A percentile compares a stretch with the other conserved stretches of the same genome.
Conservation (phyloP, 345 rosid genomes). For the Eucalyptus regnans region DNA sequence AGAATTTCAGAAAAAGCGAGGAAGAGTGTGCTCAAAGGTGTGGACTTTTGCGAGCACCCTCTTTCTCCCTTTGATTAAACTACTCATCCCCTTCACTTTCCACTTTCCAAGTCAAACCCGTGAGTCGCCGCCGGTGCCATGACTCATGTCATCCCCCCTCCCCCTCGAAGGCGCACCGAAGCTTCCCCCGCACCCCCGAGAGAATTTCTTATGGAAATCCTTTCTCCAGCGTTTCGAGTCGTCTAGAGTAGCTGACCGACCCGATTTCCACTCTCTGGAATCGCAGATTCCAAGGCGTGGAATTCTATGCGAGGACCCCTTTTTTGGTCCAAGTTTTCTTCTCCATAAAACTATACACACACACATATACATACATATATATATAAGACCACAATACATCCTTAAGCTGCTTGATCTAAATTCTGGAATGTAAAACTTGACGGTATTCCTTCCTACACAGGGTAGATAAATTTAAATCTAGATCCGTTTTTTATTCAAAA, state of each 20-base stretch:
- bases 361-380: not conserved
- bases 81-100: not conserved
- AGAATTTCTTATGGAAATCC: not conserved
- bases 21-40: not conserved
- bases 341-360: not conserved
- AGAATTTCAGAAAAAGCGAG: not conserved
- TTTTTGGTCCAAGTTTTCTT: not conserved
- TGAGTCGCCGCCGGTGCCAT: not conserved
- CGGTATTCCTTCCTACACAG: fast-evolving
- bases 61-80: not conserved
- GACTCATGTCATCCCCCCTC: not conserved
- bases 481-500: too few relatives aligned
- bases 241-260: not conserved
- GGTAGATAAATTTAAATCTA: too few relatives aligned
- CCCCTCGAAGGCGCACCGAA: not conserved
- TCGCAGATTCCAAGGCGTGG: not conserved
- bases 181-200: not conserved
- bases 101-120: not conserved
- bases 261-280: not conserved
- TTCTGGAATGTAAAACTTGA: too few relatives aligned
- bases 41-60: not conserved
- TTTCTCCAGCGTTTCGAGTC: not conserved
- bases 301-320: not conserved
- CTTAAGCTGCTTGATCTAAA: too few relatives aligned
- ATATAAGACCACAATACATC: too few relatives aligned